Conservation (phyloP, 495 filamentous ascomycete genomes). For the Aspergillus cristatus region DNA sequence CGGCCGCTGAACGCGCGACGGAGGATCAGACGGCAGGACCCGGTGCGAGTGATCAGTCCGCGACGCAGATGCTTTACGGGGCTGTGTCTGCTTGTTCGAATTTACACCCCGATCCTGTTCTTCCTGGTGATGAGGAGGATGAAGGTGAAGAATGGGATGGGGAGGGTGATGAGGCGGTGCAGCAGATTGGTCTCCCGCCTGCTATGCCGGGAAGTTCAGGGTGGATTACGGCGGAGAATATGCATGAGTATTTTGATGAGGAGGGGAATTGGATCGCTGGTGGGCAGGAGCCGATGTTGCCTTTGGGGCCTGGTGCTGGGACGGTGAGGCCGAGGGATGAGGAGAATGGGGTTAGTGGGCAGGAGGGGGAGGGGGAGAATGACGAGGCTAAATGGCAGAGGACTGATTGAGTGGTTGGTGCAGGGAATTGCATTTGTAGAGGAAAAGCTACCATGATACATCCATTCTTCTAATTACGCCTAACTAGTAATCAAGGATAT, state of each 20-base stretch:
- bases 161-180: slow-evolving; percentile 18
- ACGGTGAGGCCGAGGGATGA: slow-evolving; percentile 41
- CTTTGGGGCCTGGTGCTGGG: slow-evolving; percentile 50
- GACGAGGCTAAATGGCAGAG: slow-evolving; percentile 54
- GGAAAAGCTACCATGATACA: not conserved
- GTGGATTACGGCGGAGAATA: slow-evolving; percentile 97
- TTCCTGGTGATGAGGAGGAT: slow-evolving; percentile 31
- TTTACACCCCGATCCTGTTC: slow-evolving; percentile 73
- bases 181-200: slow-evolving; percentile 48
- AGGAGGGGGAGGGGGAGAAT: slow-evolving; percentile 22
- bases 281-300: slow-evolving; percentile 27
- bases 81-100: slow-evolving; percentile 83
- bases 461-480: slow-evolving; percentile 12
- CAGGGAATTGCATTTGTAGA: not conserved
- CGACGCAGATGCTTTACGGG: slow-evolving; percentile 53
- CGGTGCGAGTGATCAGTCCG: slow-evolving; percentile 21
- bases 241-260: slow-evolving; percentile 66
- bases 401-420: slow-evolving; percentile 41
- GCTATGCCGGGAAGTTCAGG: slow-evolving; percentile 77
- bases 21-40: too few relatives aligned
- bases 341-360: slow-evolving; percentile 24
- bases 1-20: too few relatives aligned
- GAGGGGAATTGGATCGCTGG: slow-evolving; percentile 50
- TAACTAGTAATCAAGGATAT: slow-evolving; percentile 11
- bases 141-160: slow-evolving; percentile 25